Evolutionary conservation across 208 protist species (phyloP), one percentile per base, ranked within the genome.

Genomic region (Crithidia mellificae): DNA sequence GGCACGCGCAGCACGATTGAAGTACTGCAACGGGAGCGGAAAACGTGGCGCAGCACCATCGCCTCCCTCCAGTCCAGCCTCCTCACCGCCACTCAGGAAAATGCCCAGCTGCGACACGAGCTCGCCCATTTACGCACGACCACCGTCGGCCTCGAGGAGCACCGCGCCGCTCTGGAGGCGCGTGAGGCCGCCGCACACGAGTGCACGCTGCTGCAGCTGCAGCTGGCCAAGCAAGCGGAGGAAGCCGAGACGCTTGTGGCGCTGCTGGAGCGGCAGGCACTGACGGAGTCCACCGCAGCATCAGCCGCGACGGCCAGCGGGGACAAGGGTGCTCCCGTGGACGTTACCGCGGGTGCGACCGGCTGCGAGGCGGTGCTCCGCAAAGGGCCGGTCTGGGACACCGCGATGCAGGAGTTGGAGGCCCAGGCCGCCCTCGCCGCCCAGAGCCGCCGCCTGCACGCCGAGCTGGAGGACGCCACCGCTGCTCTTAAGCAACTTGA

Each of bases 71-170:
- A 68, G 9, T n/a, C 49, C 43, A 36, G 66, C 36, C 52, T 87
- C 22, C 63, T 74, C 39, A 63, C 54, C 25, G 73, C 81, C 38
- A 76, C 83, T n/a, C 69, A 69, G 27, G 85, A 91, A 29, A 85
- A 79, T 54, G 77, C 58, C 29, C 8, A 30, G 59, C 76, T 80
- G 61, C 67, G 82, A 19, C 62, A 77, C 52, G 77, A 85, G 27
- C 27, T 86, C 14, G 66, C 46, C 30, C 50, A 73, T 14, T 58
- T 88, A 30, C 74, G 67, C n/a, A 61, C 77, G 12, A 78, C 76
- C 6, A 79, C 74, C 6, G 77, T 91, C 12, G 68, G 74, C 12
- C 12, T 83, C 1, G 75, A 75, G 0, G 41, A 63, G 14, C 67
- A 88, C 63, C 53, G 70, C 25, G 22, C 32, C 27, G 64, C 74